A percentile compares a stretch with the other conserved stretches of the same genome.
These are phyloP conservation scores for Penicillium decumbens DNA, from an alignment of 2,329 filamentous ascomycete genomes.

Conservation along the genomic window DNA sequence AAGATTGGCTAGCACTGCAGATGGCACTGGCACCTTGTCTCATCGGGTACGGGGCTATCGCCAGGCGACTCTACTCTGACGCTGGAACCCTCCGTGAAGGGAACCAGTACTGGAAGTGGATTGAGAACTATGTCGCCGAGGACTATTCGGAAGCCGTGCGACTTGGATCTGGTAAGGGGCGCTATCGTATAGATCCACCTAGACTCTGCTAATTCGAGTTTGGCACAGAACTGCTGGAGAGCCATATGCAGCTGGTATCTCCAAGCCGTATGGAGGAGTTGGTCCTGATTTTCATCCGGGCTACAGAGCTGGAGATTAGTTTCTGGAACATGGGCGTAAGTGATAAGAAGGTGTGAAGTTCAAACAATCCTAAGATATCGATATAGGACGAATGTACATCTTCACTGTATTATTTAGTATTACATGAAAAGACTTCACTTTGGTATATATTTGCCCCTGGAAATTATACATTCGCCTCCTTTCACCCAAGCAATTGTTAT, in stretches of 20 bases:
- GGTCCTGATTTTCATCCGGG: slow-evolving; percentile 76
- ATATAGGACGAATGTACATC: neutral
- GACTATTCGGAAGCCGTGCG: slow-evolving; percentile 71
- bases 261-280: slow-evolving; percentile 73
- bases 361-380: neutral
- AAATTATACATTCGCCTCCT: neutral
- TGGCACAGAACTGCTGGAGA: slow-evolving; percentile 64
- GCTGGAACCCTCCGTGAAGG: slow-evolving; percentile 56
- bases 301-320: slow-evolving; percentile 71
- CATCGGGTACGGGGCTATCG: slow-evolving; percentile 81
- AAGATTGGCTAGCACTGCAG: slow-evolving; percentile 84
- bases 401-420: too few relatives aligned
- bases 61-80: slow-evolving; percentile 63
- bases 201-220: neutral
- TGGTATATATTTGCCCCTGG: too few relatives aligned
- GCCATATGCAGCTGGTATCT: slow-evolving; percentile 67
- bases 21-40: slow-evolving; percentile 80
- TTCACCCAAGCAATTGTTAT: neutral
- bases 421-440: neutral
- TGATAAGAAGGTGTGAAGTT: slow-evolving; percentile 15
- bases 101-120: slow-evolving; percentile 85
- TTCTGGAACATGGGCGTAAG: slow-evolving; percentile 68
- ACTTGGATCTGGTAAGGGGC: slow-evolving; percentile 60
- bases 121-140: slow-evolving; percentile 78
- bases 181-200: neutral